Conservation (phyloP, 2,329 filamentous ascomycete species). For the Macroventuria anomochaeta region DNA sequence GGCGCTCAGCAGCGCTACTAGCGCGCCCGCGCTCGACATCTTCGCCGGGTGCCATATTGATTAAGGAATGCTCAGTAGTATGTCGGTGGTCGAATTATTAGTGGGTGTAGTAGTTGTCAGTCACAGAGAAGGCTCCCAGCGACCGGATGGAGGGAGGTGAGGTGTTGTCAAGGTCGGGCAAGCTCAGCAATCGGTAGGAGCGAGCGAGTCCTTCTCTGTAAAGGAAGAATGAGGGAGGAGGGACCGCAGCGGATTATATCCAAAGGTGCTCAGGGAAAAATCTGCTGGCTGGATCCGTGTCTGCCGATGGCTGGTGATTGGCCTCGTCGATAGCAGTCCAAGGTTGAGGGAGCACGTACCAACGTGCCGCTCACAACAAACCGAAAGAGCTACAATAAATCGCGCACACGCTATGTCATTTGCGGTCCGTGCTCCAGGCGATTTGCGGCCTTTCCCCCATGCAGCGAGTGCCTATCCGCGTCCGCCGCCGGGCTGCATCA, state of each 20-base stretch:
- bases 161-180: slow-evolving; percentile 33
- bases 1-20: slow-evolving; percentile 39
- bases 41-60: slow-evolving; percentile 37
- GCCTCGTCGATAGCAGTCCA: slow-evolving; percentile 20
- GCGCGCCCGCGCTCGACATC: slow-evolving; percentile 46
- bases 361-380: slow-evolving; percentile 21
- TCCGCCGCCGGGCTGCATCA: slow-evolving; percentile 16
- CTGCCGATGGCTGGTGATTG: slow-evolving; percentile 23
- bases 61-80: slow-evolving; percentile 28
- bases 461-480: slow-evolving; percentile 18
- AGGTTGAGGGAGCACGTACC: slow-evolving; percentile 20
- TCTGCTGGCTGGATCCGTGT: slow-evolving; percentile 28
- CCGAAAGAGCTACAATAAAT: slow-evolving; percentile 24
- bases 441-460: slow-evolving; percentile 26
- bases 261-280: slow-evolving; percentile 39
- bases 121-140: slow-evolving; percentile 40
- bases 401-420: slow-evolving; percentile 24
- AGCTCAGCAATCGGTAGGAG: slow-evolving; percentile 36
- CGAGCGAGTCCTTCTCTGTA: slow-evolving; percentile 41
- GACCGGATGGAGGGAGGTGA: slow-evolving; percentile 24
- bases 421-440: slow-evolving; percentile 18
- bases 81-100: slow-evolving; percentile 25
- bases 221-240: slow-evolving; percentile 26
- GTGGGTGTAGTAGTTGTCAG: slow-evolving; percentile 21
- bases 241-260: slow-evolving; percentile 28